phyloP scores from a whole-genome alignment of 2,329 filamentous ascomycete species.

The Atkinsonella texensis region DNA sequence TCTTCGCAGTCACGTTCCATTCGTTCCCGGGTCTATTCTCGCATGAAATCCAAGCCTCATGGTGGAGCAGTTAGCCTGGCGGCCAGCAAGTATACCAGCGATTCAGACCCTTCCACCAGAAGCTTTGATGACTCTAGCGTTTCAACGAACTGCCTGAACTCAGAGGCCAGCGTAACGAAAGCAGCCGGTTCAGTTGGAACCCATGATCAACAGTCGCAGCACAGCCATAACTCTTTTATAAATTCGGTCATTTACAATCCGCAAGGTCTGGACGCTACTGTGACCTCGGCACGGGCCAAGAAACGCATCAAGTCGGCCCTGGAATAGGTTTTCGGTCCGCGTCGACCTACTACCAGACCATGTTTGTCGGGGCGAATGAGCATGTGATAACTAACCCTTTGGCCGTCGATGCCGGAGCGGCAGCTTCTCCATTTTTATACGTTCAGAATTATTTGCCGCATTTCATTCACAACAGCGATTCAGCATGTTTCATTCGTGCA shows the following conservation, averaged over 20 bases:
- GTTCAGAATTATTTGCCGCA: slow-evolving; percentile 6
- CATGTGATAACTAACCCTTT: background rate
- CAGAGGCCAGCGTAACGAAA: background rate
- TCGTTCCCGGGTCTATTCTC: background rate
- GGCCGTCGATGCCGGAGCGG: background rate
- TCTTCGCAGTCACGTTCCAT: background rate
- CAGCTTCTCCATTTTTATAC: background rate
- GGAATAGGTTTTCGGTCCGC: slow-evolving; percentile 11
- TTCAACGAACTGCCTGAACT: background rate
- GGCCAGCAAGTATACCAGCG: background rate
- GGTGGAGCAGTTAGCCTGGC: background rate
- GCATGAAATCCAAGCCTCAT: background rate
- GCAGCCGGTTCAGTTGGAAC: background rate
- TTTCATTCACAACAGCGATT: slow-evolving; percentile 7
- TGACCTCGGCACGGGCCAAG: background rate
- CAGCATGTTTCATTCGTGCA: slow-evolving; percentile 8
- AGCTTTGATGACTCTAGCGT: background rate
- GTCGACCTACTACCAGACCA: slow-evolving; percentile 1
- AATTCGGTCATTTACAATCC: background rate
- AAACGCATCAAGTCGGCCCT: slow-evolving; percentile 7
- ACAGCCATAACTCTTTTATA: background rate
- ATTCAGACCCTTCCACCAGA: background rate
- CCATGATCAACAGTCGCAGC: background rate
- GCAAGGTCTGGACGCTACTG: background rate
- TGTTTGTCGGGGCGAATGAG: slow-evolving; percentile 3